phyloP scores from a whole-genome alignment of 306 rosid genomes.

The Adenanthera pavonina region DNA sequence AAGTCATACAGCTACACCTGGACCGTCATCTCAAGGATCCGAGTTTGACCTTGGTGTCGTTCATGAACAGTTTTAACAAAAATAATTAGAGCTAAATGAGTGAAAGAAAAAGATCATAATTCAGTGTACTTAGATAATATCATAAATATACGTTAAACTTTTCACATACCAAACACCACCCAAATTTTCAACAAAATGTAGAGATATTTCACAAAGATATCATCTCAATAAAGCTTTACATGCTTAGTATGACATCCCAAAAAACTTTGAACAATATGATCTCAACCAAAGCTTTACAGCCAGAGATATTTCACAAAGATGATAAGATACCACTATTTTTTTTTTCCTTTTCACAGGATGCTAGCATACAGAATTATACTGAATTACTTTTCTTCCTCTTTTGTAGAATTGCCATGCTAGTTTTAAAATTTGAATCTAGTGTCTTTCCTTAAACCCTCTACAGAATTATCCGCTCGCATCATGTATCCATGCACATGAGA shows the following conservation, averaged over 20 bases:
- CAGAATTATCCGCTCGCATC: constrained; percentile 1
- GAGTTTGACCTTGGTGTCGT: too few relatives aligned
- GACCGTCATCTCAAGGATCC: too few relatives aligned
- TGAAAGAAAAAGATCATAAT: too few relatives aligned
- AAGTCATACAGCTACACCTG: too few relatives aligned
- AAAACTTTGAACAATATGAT: neutral
- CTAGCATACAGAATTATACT: constrained; percentile 11
- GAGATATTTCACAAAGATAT: too few relatives aligned
- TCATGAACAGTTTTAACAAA: too few relatives aligned
- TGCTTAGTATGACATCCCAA: neutral
- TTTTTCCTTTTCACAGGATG: neutral
- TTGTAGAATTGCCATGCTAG: neutral
- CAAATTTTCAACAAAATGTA: neutral
- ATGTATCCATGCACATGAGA: constrained; percentile 13
- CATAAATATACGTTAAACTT: too few relatives aligned
- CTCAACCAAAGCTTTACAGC: neutral
- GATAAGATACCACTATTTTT: neutral
- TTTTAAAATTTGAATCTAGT: neutral
- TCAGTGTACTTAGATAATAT: too few relatives aligned
- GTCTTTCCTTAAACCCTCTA: constrained; percentile 3
- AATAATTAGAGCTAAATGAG: too few relatives aligned
- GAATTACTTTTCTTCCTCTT: neutral
- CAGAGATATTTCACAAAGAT: neutral
- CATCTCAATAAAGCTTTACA: too few relatives aligned
- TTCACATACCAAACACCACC: neutral